Base-by-base conservation (phyloP, 2,329 filamentous ascomycete genomes). In the Clonostachys rosea region DNA sequence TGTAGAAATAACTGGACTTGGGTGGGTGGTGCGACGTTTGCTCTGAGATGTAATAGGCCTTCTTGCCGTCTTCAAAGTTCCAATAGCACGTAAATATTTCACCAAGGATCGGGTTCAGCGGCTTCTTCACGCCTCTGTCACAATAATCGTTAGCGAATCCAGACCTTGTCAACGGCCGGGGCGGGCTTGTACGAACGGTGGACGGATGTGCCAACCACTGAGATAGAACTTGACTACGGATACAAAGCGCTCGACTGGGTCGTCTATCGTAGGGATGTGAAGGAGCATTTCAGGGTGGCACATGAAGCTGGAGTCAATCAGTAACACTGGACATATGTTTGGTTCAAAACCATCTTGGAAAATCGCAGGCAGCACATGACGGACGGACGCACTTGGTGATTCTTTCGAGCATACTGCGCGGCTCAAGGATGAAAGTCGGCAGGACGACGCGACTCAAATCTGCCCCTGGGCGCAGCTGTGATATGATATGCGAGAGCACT, bases 1-100 rank as follows among this genome's bases (percentile, higher is more conserved):
- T 91, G 72, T 96, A 99, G 67, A 99, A 99, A 73, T 99, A 99
- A 69, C 91, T 96, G 42, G 92, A 97, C 72, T 99, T 99, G 30
- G 94, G 94, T 34, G 94, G 94, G 62, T 99, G 94, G 65, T 99
- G 94, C 30, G 91, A 97, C 2, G 94, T 99, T 68, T 99, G 94
- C 69, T 99, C 94, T 43, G 92, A 84, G 56, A 99, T 90, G 71
- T 99, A 99, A 72, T 96, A 99, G 52, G 89, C 92, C 55, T 82
- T 84, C 34, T 89, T 95, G 16, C 84, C 76, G 66, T 95, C 87
- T 13, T 86, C 80, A 52, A 95, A 86, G 56, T 96, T 88, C 94
- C 94, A 99, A 67, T 94, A 96, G 67, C 92, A 91, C 45, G 90
- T 92, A 63, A 91, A 97, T 42, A 87, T 87, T 70, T 99, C 94